Base-by-base conservation (phyloP, 331 rosid species). In the Pyracantha coccinea region DNA sequence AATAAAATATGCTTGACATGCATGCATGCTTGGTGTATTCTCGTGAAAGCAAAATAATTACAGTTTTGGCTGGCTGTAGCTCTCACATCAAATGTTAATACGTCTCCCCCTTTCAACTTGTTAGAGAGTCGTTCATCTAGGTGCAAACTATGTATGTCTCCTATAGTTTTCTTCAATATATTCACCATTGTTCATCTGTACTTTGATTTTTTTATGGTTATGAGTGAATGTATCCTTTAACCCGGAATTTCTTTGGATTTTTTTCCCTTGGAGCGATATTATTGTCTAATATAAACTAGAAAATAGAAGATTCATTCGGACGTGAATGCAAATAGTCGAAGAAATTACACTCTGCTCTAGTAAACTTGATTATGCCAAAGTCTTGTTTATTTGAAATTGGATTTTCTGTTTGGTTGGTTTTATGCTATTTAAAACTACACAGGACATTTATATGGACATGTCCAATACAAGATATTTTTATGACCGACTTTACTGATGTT, bases 401-500 rank as follows among this genome's bases (percentile, higher is more conserved):
- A 0, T 23, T 20, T 57, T 20, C 4, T n/a, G 60, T 19, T 17
- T 54, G 24, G 13, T n/a, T 58, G 23, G 27, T 16, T 13, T 58
- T 24, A 5, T 60, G 8, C 33, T 25, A 1, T 14, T 63, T 29
- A 29, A 29, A n/a, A 31, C 33, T 29, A 19, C 68, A 4, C 4
- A n/a, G 50, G 8, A 33, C 69, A 32, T 29, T 59, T 20, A 5
- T 52, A 6, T 70, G 53, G 27, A 12, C 15, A 13, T 21, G 61
- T 59, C 57, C 69, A 65, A 23, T 76, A 31, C 44, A 53, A 75
- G 57, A 25, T 60, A 70, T 68, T 68, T 73, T 82, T 77, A 73
- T 69, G 66, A 78, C 28, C 28, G 67, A 6, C 58, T 78, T 77
- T 78, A 63, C 63, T 82, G 83, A 74, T 64, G 59, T 64, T 31